Conservation (phyloP, 495 filamentous ascomycete species). For the Penicillium arizonense region DNA sequence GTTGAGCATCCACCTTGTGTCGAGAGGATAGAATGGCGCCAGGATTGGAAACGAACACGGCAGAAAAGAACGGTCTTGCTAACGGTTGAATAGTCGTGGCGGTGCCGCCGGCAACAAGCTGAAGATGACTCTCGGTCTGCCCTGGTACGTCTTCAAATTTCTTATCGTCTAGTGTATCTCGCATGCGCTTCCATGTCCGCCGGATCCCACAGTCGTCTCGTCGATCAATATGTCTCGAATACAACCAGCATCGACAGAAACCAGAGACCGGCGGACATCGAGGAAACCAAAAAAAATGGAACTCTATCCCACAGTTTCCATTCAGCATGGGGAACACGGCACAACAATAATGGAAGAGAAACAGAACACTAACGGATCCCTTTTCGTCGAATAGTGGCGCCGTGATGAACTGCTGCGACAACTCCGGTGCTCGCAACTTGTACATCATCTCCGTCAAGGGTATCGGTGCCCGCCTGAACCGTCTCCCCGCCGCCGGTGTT, state of each 20-base stretch:
- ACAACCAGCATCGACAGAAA: neutral
- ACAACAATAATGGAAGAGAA: conserved; percentile 4
- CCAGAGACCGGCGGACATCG: conserved; percentile 1
- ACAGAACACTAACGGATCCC: conserved; percentile 17
- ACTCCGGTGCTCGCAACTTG: conserved; percentile 97
- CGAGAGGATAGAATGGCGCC: conserved; percentile 13
- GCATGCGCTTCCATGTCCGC: conserved; percentile 10
- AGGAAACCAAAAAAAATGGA: conserved; percentile 4
- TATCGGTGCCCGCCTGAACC: conserved; percentile 97
- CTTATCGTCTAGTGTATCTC: conserved; percentile 12
- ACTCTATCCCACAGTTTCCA: neutral
- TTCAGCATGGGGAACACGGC: conserved; percentile 5
- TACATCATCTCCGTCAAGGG: conserved; percentile 99
- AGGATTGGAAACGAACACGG: conserved; percentile 5
- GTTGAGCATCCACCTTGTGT: conserved; percentile 9
- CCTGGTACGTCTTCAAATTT: conserved; percentile 72
- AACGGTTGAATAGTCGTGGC: conserved; percentile 59
- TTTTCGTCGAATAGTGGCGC: conserved; percentile 65
- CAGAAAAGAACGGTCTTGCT: conserved; percentile 19
- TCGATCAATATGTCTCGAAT: conserved; percentile 3
- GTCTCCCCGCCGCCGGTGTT: conserved; percentile 95
- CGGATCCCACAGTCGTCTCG: conserved; percentile 12
- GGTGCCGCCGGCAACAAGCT: conserved; percentile 99
- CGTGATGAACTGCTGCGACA: conserved; percentile 96
- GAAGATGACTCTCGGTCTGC: conserved; percentile 99